Percentiles rank a stretch among this genome's conserved stretches.
These are phyloP conservation scores for Yamadazyma buinensis DNA, from an alignment of 1,139 yeast genomes.

Conservation along the genomic window DNA sequence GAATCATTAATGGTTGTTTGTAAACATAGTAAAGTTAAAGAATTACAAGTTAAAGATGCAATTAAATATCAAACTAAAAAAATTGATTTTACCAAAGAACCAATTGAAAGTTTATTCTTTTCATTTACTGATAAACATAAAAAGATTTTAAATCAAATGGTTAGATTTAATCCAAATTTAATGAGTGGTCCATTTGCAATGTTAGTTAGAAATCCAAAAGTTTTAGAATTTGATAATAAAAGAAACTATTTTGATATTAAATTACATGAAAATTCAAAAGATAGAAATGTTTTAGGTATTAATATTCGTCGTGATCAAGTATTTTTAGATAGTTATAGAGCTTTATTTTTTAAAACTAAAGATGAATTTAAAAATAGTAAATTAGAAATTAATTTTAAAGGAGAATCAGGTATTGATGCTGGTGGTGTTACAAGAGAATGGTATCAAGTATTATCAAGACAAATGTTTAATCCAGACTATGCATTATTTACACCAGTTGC, in stretches of 20 bases:
- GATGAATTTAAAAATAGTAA: conserved; percentile 74
- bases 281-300: conserved; percentile 51
- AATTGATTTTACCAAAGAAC: conserved; percentile 68
- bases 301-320: conserved; percentile 86
- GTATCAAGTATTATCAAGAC: conserved; percentile 92
- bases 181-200: conserved; percentile 97
- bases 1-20: conserved; percentile 95
- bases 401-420: conserved; percentile 96
- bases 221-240: conserved; percentile 92
- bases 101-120: conserved; percentile 76
- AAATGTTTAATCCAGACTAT: conserved; percentile 95
- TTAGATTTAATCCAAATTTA: conserved; percentile 82
- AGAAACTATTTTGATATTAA: conserved; percentile 79
- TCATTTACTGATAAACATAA: conserved; percentile 89
- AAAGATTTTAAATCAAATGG: conserved; percentile 87
- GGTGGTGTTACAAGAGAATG: conserved; percentile 98
- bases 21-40: conserved; percentile 76
- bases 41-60: conserved; percentile 56
- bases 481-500: conserved; percentile 92
- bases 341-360: conserved; percentile 74
- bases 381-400: conserved; percentile 77
- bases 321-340: conserved; percentile 84
- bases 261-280: conserved; percentile 47
- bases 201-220: conserved; percentile 84
- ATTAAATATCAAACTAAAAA: conserved; percentile 56